A percentile compares a stretch with the other conserved stretches of the same genome.
phyloP scores from a whole-genome alignment of 805 yeast species.

The Candida maltosa region DNA sequence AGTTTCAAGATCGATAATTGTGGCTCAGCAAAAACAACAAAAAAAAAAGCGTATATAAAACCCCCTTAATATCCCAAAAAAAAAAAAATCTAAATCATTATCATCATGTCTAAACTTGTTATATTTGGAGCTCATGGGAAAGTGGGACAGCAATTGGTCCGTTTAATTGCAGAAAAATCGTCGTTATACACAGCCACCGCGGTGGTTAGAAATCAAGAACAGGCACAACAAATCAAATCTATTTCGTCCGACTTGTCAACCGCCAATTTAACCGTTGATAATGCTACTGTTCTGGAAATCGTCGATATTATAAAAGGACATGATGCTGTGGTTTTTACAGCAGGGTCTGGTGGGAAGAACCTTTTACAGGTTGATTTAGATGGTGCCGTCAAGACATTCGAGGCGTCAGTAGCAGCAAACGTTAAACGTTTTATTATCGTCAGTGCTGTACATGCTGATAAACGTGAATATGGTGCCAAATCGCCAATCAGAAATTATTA shows the following conservation, averaged over 20 bases:
- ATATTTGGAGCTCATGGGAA: conserved; percentile 63
- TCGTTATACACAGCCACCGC: conserved; percentile 28
- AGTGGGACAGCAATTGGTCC: conserved; percentile 47
- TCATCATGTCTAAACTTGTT: conserved; percentile 7
- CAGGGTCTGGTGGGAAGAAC: conserved; percentile 61
- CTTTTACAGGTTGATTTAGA: conserved; percentile 56
- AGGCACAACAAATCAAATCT: conserved; percentile 34
- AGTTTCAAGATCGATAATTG: conserved; percentile 12
- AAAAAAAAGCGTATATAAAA: conserved; percentile 1
- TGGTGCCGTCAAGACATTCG: conserved; percentile 55
- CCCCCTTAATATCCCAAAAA: neutral
- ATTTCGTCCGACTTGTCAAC: conserved; percentile 26
- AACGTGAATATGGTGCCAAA: conserved; percentile 32
- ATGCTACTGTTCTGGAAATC: conserved; percentile 29
- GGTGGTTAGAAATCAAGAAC: conserved; percentile 46
- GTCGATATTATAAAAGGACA: conserved; percentile 39
- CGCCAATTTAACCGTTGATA: conserved; percentile 36
- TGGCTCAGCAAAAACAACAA: conserved; percentile 8
- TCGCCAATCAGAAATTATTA: conserved; percentile 42
- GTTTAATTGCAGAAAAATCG: conserved; percentile 24
- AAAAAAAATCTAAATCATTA: neutral
- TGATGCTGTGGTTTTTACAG: conserved; percentile 57
- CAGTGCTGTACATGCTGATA: conserved; percentile 55
- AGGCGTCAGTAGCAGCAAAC: conserved; percentile 46
- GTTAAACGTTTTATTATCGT: conserved; percentile 49